Conservation (phyloP, 495 filamentous ascomycete genomes). For the Aspergillus mulundensis region DNA sequence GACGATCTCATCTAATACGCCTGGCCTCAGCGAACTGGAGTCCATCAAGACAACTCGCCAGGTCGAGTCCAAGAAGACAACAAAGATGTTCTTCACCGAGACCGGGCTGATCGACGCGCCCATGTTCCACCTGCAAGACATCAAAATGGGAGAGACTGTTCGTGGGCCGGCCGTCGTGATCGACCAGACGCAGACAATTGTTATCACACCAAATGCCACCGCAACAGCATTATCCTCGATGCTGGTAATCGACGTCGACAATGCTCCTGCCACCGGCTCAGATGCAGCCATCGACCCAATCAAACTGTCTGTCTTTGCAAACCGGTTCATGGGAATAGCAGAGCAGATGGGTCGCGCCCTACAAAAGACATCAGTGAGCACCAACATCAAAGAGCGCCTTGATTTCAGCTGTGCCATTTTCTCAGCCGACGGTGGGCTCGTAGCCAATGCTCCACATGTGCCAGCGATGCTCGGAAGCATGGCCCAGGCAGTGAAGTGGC, state of each 20-base stretch:
- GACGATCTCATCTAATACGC: neutral
- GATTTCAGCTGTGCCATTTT: constrained; percentile 92
- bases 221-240: constrained; percentile 50
- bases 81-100: neutral
- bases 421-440: constrained; percentile 59
- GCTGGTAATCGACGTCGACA: constrained; percentile 53
- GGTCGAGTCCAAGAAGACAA: constrained; percentile 42
- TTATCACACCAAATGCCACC: constrained; percentile 69
- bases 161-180: constrained; percentile 82
- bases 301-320: constrained; percentile 85
- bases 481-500: constrained; percentile 81
- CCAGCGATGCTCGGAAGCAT: constrained; percentile 84
- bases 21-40: too few relatives aligned
- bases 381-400: constrained; percentile 87
- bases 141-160: constrained; percentile 63
- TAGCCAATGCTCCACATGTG: constrained; percentile 85
- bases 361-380: constrained; percentile 87
- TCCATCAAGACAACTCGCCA: too few relatives aligned
- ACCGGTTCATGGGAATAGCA: constrained; percentile 91
- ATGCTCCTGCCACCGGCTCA: constrained; percentile 55
- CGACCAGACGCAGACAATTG: constrained; percentile 91
- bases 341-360: constrained; percentile 89
- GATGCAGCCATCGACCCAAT: constrained; percentile 60
- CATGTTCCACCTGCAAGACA: constrained; percentile 70
- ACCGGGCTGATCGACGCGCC: constrained; percentile 48